phyloP scores from a whole-genome alignment of 352 stramenopile species.

The Peronospora destructor region DNA sequence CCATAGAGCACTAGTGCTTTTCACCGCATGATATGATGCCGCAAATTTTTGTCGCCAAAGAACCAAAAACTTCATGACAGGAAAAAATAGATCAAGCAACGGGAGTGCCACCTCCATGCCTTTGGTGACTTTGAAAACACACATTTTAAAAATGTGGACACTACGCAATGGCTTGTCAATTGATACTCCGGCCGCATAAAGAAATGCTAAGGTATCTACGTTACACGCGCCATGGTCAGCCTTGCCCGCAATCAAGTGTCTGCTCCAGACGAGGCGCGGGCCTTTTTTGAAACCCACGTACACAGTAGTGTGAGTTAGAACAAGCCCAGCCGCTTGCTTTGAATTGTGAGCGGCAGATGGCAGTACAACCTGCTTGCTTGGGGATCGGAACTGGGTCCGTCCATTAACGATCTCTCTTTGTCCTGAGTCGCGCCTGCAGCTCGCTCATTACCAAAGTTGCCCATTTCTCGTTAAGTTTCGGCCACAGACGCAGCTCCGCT shows the following conservation, averaged over 20 bases:
- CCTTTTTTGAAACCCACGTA: conserved; percentile 6
- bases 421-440: conserved; percentile 15
- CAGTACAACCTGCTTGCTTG: conserved; percentile 18
- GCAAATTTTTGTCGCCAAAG: conserved; percentile 7
- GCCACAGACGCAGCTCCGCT: conserved; percentile 21
- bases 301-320: conserved; percentile 12
- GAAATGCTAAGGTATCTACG: neutral
- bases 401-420: conserved; percentile 18
- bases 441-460: conserved; percentile 23
- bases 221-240: neutral
- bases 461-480: conserved; percentile 9
- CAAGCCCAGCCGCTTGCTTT: conserved; percentile 4
- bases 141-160: neutral
- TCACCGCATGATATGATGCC: conserved; percentile 8
- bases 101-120: neutral
- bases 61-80: neutral
- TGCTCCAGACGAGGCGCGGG: conserved; percentile 12
- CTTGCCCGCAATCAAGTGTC: conserved; percentile 2
- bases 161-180: neutral
- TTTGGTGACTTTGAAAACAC: neutral
- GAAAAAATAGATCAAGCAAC: conserved; percentile 6
- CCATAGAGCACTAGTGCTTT: conserved; percentile 5
- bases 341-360: conserved; percentile 16
- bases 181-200: neutral
- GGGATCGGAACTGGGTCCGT: conserved; percentile 20